phyloP scores from a whole-genome alignment of 352 stramenopile species.

The Aphanomyces euteiches region DNA sequence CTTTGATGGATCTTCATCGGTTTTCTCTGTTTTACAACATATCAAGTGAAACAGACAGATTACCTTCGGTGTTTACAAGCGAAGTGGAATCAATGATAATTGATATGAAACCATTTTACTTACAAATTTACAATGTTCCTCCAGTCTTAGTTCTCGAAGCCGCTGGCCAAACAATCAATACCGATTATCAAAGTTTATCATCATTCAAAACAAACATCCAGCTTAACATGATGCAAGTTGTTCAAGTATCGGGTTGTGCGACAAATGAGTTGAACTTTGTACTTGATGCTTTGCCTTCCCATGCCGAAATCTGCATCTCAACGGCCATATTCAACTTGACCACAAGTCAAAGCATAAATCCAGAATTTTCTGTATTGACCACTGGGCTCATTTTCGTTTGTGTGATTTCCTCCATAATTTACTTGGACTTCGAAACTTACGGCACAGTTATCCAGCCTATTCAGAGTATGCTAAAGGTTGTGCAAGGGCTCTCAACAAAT shows the following conservation, averaged over 20 bases:
- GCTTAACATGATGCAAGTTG: slow-evolving; percentile 60
- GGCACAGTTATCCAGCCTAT: slow-evolving; percentile 85
- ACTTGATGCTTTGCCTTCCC: slow-evolving; percentile 43
- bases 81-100: too few relatives aligned
- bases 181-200: too few relatives aligned
- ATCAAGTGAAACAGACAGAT: too few relatives aligned
- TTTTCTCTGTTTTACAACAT: background rate
- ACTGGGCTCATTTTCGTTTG: slow-evolving; percentile 87
- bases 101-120: too few relatives aligned
- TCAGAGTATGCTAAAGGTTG: slow-evolving; percentile 88
- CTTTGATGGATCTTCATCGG: slow-evolving; percentile 5
- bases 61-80: too few relatives aligned
- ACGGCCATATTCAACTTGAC: slow-evolving; percentile 85
- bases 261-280: slow-evolving; percentile 58
- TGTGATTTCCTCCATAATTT: slow-evolving; percentile 72
- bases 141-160: too few relatives aligned
- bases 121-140: slow-evolving; percentile 13
- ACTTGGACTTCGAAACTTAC: slow-evolving; percentile 65
- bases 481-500: slow-evolving; percentile 86
- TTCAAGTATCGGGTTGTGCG: slow-evolving; percentile 64
- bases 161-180: too few relatives aligned
- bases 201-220: slow-evolving; percentile 38
- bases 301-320: slow-evolving; percentile 47
- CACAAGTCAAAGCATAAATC: slow-evolving; percentile 41
- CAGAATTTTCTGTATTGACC: slow-evolving; percentile 82